These are phyloP conservation scores for Phaffia rhodozyma DNA, from an alignment of 1,284 basidiomycete species.

Conservation along the genomic window DNA sequence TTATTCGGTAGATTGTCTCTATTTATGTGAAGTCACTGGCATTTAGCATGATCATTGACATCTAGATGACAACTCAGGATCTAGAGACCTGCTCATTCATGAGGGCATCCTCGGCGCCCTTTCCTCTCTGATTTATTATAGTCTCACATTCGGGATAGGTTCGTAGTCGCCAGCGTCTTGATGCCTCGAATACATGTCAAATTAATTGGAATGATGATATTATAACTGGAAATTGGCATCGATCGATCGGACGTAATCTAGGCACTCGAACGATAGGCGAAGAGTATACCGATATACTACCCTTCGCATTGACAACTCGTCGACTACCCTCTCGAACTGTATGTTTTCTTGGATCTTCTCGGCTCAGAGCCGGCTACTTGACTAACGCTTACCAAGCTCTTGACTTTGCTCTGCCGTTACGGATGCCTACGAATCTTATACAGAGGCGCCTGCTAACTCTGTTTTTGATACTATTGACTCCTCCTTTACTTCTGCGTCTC, in stretches of 20 bases:
- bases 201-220: too few species aligned
- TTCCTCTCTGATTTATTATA: slow-evolving; percentile 60
- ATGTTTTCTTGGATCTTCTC: neutral
- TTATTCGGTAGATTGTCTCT: slow-evolving; percentile 51
- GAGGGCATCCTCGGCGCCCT: slow-evolving; percentile 64
- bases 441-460: slow-evolving; percentile 1
- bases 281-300: slow-evolving; percentile 80
- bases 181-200: neutral
- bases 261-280: slow-evolving; percentile 75
- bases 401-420: neutral
- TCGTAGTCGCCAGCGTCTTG: slow-evolving; percentile 20
- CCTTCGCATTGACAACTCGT: slow-evolving; percentile 42
- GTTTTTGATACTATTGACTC: slow-evolving; percentile 5
- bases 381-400: neutral
- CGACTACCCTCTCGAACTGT: slow-evolving; percentile 37
- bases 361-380: neutral
- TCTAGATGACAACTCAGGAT: slow-evolving; percentile 44
- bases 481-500: slow-evolving; percentile 1
- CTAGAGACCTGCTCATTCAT: slow-evolving; percentile 67
- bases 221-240: too few species aligned
- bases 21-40: neutral
- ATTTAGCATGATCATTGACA: neutral
- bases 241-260: slow-evolving; percentile 25
- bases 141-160: slow-evolving; percentile 65
- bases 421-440: neutral